Base-by-base conservation (phyloP, 2,329 filamentous ascomycete genomes). In the Epicoccum nigrum region DNA sequence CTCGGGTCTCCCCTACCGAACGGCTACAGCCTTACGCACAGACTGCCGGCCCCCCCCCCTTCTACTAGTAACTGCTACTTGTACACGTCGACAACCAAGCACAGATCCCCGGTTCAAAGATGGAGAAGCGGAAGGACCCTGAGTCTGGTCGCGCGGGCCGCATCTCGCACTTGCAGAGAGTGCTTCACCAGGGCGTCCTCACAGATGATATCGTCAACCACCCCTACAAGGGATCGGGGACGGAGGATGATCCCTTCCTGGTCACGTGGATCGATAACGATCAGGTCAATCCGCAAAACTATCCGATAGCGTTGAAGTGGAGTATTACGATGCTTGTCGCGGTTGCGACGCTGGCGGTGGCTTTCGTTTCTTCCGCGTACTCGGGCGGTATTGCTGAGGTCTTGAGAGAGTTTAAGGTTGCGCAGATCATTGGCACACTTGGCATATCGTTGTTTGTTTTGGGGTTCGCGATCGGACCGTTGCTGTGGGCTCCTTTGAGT, bases 281-380 rank as follows among this genome's bases (percentile, higher is more conserved):
- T 67, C 80, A 82, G 8, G 81, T 83, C 57, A 88, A 91, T 69
- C 86, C 88, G 1, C 81, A 87, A 78, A 76, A 77, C 40, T 88
- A 85, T 61, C 73, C 79, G 8, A 52, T 64, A 2, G 47, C 64
- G 21, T 82, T 81, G 71, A 90, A 90, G 74, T 91, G 88, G 87
- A 67, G 69, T 23, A 83, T 87, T 56, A 87, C 86, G 1, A 65
- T 82, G 44, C 68, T 87, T 32, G 83, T 87, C 49, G 86, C 87
- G 11, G 62, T 87, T 21, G 83, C 87, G 12, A 88, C 86, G 1
- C 78, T 92, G 34, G 86, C 75, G 21, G 86, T 90, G 23, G 78
- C 88, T 2, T 87, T 92, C 61, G 83, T 84, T 45, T 88, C 86
- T 15, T 87, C 85, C 1, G 87, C 87, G 25, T 89, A 84, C 69